A percentile compares a stretch with the other conserved stretches of the same genome.
Conservation (phyloP, 1,284 basidiomycete genomes). For the Microbotryomycetes sp. region DNA sequence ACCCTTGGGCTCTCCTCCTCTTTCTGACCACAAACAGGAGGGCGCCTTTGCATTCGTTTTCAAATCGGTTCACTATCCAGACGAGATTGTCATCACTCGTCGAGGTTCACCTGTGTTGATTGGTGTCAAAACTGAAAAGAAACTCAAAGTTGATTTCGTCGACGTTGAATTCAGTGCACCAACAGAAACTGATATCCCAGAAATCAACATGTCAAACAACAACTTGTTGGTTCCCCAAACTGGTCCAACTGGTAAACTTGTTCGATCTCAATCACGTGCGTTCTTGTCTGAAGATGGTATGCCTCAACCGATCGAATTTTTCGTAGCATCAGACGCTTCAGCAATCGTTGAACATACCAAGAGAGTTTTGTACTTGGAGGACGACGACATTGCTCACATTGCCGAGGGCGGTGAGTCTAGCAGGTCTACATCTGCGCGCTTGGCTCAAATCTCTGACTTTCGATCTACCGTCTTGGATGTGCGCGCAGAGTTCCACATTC, state of each 20-base stretch:
- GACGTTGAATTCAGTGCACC: slow-evolving; percentile 79
- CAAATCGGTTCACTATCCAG: slow-evolving; percentile 94
- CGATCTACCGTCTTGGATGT: neutral
- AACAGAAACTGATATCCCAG: slow-evolving; percentile 3
- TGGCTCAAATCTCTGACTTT: neutral
- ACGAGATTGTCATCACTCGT: slow-evolving; percentile 90
- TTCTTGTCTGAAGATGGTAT: slow-evolving; percentile 93
- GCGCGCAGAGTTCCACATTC: slow-evolving; percentile 80
- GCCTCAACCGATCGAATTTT: slow-evolving; percentile 99
- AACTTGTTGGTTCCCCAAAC: slow-evolving; percentile 68
- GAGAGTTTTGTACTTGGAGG: slow-evolving; percentile 96
- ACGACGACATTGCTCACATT: slow-evolving; percentile 98
- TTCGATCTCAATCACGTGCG: slow-evolving; percentile 91
- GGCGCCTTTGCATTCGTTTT: slow-evolving; percentile 99
- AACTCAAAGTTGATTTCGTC: slow-evolving; percentile 99
- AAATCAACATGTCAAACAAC: slow-evolving; percentile 3
- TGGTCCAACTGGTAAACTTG: slow-evolving; percentile 61
- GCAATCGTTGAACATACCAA: slow-evolving; percentile 99
- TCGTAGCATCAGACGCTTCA: slow-evolving; percentile 93
- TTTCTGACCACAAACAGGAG: slow-evolving; percentile 49
- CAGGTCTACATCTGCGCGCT: slow-evolving; percentile 4
- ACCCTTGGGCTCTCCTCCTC: neutral
- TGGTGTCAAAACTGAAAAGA: slow-evolving; percentile 99
- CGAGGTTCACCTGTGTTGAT: slow-evolving; percentile 95
- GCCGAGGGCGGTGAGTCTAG: slow-evolving; percentile 59